Percentiles rank a stretch among this genome's conserved stretches.
These are phyloP conservation scores for Colletotrichum neosansevieriae DNA, from an alignment of 2,329 filamentous ascomycete species.

Conservation along the genomic window DNA sequence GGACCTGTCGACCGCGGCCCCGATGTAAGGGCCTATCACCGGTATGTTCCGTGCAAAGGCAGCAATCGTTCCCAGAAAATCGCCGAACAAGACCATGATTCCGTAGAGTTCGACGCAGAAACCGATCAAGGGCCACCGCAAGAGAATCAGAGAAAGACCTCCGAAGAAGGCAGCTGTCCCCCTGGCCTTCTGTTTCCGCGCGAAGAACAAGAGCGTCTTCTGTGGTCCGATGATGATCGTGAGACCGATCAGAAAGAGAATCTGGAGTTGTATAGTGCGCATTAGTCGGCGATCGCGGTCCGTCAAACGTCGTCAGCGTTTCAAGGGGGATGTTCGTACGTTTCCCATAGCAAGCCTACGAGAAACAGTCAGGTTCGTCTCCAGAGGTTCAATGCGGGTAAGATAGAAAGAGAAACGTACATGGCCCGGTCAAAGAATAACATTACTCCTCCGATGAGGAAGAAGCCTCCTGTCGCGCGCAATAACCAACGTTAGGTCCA, in stretches of 20 bases:
- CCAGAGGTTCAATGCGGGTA: not conserved
- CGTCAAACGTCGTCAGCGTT: not conserved
- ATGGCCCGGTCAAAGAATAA: constrained; percentile 98
- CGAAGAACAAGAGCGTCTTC: constrained; percentile 95
- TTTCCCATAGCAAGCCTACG: constrained; percentile 96
- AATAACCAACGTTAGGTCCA: constrained; percentile 33
- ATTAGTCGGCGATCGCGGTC: constrained; percentile 11
- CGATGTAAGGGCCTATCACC: constrained; percentile 88
- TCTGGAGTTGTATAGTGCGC: constrained; percentile 63
- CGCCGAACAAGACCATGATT: constrained; percentile 92
- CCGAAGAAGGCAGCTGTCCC: constrained; percentile 89
- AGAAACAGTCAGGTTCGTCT: constrained; percentile 38
- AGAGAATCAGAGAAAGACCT: constrained; percentile 86
- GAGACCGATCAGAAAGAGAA: constrained; percentile 96
- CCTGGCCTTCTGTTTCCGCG: constrained; percentile 90
- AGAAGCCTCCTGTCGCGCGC: constrained; percentile 80
- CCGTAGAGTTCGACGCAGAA: constrained; percentile 94
- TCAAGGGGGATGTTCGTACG: constrained; percentile 61
- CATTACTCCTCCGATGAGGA: constrained; percentile 92
- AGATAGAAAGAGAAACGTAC: constrained; percentile 62
- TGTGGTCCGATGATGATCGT: constrained; percentile 94
- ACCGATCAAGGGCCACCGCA: constrained; percentile 91
- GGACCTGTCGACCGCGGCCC: constrained; percentile 76
- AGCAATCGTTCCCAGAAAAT: constrained; percentile 93
- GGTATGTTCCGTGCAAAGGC: constrained; percentile 88